A percentile compares a stretch with the other conserved stretches of the same genome.
phyloP scores from a whole-genome alignment of 805 yeast genomes.

The Cyberlindnera japonica region DNA sequence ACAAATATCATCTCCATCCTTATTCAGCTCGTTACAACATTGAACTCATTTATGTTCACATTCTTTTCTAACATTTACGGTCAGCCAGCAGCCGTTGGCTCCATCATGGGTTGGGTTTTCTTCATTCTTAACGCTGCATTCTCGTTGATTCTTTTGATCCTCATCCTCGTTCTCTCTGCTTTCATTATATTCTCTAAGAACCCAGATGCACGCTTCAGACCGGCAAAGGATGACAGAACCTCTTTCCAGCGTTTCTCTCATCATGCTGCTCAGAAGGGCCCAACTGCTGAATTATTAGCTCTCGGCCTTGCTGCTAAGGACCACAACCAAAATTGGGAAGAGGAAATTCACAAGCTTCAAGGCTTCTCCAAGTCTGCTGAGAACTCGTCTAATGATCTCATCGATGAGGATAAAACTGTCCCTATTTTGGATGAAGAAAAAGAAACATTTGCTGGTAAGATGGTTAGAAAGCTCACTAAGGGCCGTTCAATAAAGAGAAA shows the following conservation, averaged over 20 bases:
- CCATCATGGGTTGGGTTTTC: slow-evolving; percentile 90
- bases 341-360: slow-evolving; percentile 36
- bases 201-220: slow-evolving; percentile 85
- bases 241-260: slow-evolving; percentile 62
- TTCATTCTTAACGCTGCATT: slow-evolving; percentile 88
- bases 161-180: slow-evolving; percentile 64
- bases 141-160: slow-evolving; percentile 65
- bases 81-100: slow-evolving; percentile 72
- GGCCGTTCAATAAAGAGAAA: slow-evolving; percentile 23
- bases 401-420: slow-evolving; percentile 27
- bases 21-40: slow-evolving; percentile 65
- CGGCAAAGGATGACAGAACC: slow-evolving; percentile 88
- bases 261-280: slow-evolving; percentile 29
- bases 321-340: slow-evolving; percentile 72
- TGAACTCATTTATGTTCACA: slow-evolving; percentile 80
- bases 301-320: slow-evolving; percentile 81
- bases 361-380: slow-evolving; percentile 15
- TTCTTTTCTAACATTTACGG: slow-evolving; percentile 83
- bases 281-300: slow-evolving; percentile 57
- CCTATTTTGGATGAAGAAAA: slow-evolving; percentile 33
- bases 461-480: slow-evolving; percentile 41
- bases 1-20: slow-evolving; percentile 75
- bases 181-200: slow-evolving; percentile 69
- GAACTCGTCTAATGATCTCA: slow-evolving; percentile 18
- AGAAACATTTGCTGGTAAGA: slow-evolving; percentile 39